Base-by-base conservation (phyloP, 2,329 filamentous ascomycete genomes). In the Talaromyces sp. region DNA sequence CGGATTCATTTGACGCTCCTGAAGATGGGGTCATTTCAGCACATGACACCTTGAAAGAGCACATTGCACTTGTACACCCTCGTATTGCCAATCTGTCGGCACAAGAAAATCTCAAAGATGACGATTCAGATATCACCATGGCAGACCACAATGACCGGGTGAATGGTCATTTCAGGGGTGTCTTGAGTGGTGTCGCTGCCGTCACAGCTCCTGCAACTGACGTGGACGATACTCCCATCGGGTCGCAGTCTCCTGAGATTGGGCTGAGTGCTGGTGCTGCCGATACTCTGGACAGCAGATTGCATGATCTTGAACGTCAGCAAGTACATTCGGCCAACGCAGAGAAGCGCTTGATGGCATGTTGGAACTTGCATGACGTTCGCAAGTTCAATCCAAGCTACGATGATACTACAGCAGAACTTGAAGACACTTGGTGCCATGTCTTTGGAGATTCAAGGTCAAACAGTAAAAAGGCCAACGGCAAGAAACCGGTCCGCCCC, bases 341-440 rank as follows among this genome's bases (percentile, higher is more conserved):
- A 31, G 73, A 75, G 54, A 64, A 70, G 25, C 73, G 74, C 37
- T 68, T 77, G 21, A 65, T 69, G 9, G 65, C 70, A 33, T 67
- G 72, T 52, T 79, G 76, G 76, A 77, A 72, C 33, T 67, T 78
- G 21, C 67, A 79, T 62, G 67, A 78, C 56, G 70, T 72, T 5
- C 60, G 66, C 18, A 69, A 69, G 2, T 77, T 79, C 55, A 73
- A 71, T 11, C 58, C 66, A 5, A 68, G 72, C 23, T 78, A 77
- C 50, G 69, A 75, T 44, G 68, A 73, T n/a, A 68, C 70, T 25
- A 65, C 67, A 2, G 63, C 70, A 33, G 68, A 69, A 44, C 68
- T 76, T 11, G 70, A 74, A 6, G 48, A 67, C 5, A 66, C 68
- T 5, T 79, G 77, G 77, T 67, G 72, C 23, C 50, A 66, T 39